Base-by-base conservation (phyloP, 2,329 filamentous ascomycete species). In the Clonostachys chloroleuca region DNA sequence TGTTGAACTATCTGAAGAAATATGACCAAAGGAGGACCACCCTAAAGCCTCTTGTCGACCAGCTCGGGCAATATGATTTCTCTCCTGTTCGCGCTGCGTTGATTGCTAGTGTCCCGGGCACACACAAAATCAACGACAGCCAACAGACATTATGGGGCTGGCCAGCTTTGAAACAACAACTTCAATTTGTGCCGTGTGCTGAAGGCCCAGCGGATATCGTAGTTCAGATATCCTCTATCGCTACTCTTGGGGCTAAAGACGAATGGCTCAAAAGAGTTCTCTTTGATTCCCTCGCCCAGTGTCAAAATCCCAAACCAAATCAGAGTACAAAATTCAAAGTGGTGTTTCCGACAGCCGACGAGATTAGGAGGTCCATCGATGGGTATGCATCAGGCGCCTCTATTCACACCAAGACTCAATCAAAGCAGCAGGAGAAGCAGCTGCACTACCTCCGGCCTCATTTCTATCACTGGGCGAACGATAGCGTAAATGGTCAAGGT, bases 381-480 rank as follows among this genome's bases (percentile, higher is more conserved):
- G 91, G 91, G 6, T 95, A 95, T 59, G 64, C 58, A 3, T 89
- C 89, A 0, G 91, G 91, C 0, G 77, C 67, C 2, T 92, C 89
- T 0, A 94, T 96, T 47, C 90, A 95, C 59, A 89, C 84, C 57
- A 94, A 90, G 59, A 80, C 84, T 3, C 78, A 88, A 54, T 88
- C 83, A 2, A 54, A 75, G 3, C 75, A 85, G 14, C 89, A 95
- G 57, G 70, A 76, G 33, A 89, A 86, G 53, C 91, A 95, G 62
- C 71, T 95, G 1, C 66, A 76, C 34, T 92, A 90, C 54, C 63
- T 96, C 49, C 78, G 74, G 5, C 86, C 86, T 0, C 64, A 89
- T 3, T 70, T 95, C 17, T 81, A 82, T 54, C 87, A 89, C 53
- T 96, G 91, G 91, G 81, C 81, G 5, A 82, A 86, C 39, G 82